A percentile compares a stretch with the other conserved stretches of the same genome.
phyloP scores from a whole-genome alignment of 225 moss, liverwort and hornwort genomes.

The Asterella californica region DNA sequence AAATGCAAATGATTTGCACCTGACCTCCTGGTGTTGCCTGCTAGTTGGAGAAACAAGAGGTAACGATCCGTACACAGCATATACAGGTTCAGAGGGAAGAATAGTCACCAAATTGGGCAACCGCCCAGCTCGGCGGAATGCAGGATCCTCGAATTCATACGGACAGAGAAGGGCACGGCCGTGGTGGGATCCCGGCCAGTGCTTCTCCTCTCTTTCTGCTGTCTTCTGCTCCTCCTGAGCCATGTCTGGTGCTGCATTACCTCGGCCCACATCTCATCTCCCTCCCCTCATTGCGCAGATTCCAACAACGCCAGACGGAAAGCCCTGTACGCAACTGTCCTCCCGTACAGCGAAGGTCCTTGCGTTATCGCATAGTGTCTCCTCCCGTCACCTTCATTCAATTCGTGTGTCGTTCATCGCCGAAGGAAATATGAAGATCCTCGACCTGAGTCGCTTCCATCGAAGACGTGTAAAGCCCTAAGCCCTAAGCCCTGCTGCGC shows the following conservation, averaged over 20 bases:
- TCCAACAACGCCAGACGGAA: background rate
- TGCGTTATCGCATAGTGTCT: no score
- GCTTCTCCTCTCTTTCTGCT: background rate
- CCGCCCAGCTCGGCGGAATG: slow-evolving; percentile 39
- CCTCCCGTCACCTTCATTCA: background rate
- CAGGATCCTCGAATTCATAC: slow-evolving; percentile 41
- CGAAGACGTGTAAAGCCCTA: background rate
- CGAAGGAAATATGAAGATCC: background rate
- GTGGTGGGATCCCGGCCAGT: background rate
- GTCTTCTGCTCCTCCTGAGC: background rate
- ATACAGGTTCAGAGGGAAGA: background rate
- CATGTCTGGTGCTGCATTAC: background rate
- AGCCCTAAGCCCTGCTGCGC: no score
- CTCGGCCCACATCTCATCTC: background rate
- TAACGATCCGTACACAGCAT: no score
- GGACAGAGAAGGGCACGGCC: slow-evolving; percentile 41
- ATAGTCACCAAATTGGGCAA: slow-evolving; percentile 36
- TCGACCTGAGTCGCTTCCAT: background rate
- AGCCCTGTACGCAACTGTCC: background rate
- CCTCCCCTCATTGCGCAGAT: background rate
- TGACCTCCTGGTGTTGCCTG: background rate
- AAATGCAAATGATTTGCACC: background rate
- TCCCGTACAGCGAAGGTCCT: background rate
- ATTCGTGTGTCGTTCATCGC: background rate
- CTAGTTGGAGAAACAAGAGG: background rate